phyloP scores from a whole-genome alignment of 768 basidiomycete species.

The Coprinellus micaceus region DNA sequence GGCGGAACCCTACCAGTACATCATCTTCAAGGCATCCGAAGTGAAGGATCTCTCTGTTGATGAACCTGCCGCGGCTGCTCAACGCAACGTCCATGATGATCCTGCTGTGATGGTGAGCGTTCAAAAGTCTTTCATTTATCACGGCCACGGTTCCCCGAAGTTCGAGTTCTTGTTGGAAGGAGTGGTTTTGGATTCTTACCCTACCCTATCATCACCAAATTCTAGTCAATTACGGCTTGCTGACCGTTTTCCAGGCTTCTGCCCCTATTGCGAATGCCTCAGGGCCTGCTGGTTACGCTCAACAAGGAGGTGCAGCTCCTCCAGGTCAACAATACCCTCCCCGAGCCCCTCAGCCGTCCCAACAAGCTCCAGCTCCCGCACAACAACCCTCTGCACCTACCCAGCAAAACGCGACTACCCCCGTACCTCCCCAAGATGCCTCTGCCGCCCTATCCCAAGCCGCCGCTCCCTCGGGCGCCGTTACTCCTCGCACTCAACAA shows the following conservation, averaged over 20 bases:
- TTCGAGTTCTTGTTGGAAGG: slow-evolving; percentile 22
- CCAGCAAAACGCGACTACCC: slow-evolving; percentile 13
- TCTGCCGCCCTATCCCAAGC: neutral
- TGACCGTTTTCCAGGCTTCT: slow-evolving; percentile 39
- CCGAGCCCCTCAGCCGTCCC: slow-evolving; percentile 18
- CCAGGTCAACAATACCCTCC: slow-evolving; percentile 23
- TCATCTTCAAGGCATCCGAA: slow-evolving; percentile 88
- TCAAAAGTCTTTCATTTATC: slow-evolving; percentile 26
- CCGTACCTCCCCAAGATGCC: neutral
- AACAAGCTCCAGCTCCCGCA: neutral
- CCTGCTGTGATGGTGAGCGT: slow-evolving; percentile 69
- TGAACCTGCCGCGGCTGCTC: slow-evolving; percentile 48
- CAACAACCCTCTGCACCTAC: too few relatives aligned
- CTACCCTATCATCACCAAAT: slow-evolving; percentile 45
- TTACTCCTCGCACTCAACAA: slow-evolving; percentile 3
- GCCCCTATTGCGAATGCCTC: slow-evolving; percentile 27
- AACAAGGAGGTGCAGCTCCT: slow-evolving; percentile 17
- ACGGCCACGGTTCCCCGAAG: neutral
- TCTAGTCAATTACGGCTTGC: slow-evolving; percentile 9
- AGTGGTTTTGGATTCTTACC: slow-evolving; percentile 48
- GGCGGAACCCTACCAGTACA: slow-evolving; percentile 81
- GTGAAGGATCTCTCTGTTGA: slow-evolving; percentile 89
- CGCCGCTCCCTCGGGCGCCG: neutral
- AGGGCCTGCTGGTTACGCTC: neutral
- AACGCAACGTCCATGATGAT: slow-evolving; percentile 72